Evolutionary conservation across 306 rosid genomes (phyloP), one percentile per base, ranked within the genome.

Genomic region (Glycine soja): DNA sequence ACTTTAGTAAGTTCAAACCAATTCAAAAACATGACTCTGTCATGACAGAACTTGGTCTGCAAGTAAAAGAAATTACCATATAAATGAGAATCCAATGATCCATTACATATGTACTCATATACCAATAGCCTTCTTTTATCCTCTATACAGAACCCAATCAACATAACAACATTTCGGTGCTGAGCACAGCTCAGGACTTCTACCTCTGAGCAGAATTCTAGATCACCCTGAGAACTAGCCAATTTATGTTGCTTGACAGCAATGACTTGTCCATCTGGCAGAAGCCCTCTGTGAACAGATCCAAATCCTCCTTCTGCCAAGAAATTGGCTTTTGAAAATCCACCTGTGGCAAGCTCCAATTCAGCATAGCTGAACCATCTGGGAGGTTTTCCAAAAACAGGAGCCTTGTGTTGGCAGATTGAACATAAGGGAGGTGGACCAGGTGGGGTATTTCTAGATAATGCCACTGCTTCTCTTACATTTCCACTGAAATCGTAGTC

Each of bases 231-330:
- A 65, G 99, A 93, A 80, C 99, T 96, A 45, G 99, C 99, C 78
- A 96, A 87, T 85, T 92, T 96, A 84, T 96, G 99, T 84, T 96
- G 99, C 91, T 96, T 96, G 75, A 96, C 99, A 77, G 99, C 99
- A 70, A 96, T 90, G 56, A 90, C 92, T 88, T 96, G 98, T 48
- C 97, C 99, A 64, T 96, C 98, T 4, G 97, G 96, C 40, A 96
- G 84, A 64, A 89, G 79, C 72, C 99, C 99, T 88, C 99, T 80
- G 83, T 96, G 98, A 81, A 96, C 99, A 32, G 98, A 96, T 52
- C 99, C 99, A 80, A 76, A 96, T 72, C 99, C 99, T 81, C 99
- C 99, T 86, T 96, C 98, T 6, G 99, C 99, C 90, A 96, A 88
- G 90, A 96, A 96, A 83, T 96, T 96, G 78, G 91, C 91, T 77